Evolutionary conservation across 192 early-diverging fungal species (phyloP).

Genomic region (Chytriomyces hyalinus): DNA sequence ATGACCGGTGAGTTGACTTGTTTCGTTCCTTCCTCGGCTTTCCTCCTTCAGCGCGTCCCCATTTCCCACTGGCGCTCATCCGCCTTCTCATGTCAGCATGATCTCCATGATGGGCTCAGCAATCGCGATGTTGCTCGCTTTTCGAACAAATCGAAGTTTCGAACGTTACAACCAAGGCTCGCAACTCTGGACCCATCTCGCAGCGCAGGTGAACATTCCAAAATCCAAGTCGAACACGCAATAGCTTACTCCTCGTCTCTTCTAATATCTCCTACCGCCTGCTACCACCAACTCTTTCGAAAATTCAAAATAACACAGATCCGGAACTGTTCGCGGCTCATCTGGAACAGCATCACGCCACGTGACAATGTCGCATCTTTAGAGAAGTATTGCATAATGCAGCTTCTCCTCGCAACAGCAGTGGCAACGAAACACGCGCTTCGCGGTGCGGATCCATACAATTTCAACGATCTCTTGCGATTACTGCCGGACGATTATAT

Average conservation of each 20-base stretch:
- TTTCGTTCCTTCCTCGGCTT: background rate
- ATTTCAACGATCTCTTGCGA: constrained; percentile 17
- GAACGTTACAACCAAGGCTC: constrained; percentile 82
- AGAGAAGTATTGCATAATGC: constrained; percentile 72
- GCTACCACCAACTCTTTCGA: constrained; percentile 31
- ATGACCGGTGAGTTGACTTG: constrained; percentile 28
- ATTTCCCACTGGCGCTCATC: background rate
- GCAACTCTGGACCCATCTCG: constrained; percentile 69
- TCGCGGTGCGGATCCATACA: constrained; percentile 55
- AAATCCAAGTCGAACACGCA: background rate
- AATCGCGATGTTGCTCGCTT: constrained; percentile 69
- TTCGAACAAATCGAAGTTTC: constrained; percentile 77
- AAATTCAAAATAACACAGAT: constrained; percentile 59
- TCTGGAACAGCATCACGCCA: constrained; percentile 63
- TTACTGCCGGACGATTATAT: constrained; percentile 23
- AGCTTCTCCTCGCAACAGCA: constrained; percentile 74
- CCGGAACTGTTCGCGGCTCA: constrained; percentile 72
- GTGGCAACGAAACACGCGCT: constrained; percentile 81
- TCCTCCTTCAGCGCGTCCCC: background rate
- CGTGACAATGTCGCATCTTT: constrained; percentile 23
- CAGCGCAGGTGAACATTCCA: constrained; percentile 17
- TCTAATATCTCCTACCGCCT: background rate
- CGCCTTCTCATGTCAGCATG: constrained; percentile 23
- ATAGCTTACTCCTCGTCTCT: background rate
- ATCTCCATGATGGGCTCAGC: constrained; percentile 43